A percentile compares a stretch with the other conserved stretches of the same genome.
These are phyloP conservation scores for Aspergillus haitiensis DNA, from an alignment of 495 filamentous ascomycete genomes.

Conservation along the genomic window DNA sequence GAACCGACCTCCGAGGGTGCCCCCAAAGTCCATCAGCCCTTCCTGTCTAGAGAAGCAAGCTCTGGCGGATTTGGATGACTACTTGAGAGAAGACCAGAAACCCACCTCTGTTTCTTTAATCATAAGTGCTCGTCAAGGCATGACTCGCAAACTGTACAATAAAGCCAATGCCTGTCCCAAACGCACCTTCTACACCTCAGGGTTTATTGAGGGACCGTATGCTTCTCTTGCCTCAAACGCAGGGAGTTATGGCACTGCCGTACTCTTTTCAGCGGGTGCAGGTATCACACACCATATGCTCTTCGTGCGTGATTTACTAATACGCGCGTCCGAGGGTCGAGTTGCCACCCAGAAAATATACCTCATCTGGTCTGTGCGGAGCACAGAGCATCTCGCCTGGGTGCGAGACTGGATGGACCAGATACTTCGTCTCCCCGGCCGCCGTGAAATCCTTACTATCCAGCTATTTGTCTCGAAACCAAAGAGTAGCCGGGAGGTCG, in stretches of 20 bases:
- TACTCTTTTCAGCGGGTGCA: conserved; percentile 84
- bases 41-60: conserved; percentile 46
- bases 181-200: conserved; percentile 58
- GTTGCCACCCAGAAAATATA: conserved; percentile 78
- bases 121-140: conserved; percentile 74
- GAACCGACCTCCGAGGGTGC: neutral
- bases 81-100: conserved; percentile 25
- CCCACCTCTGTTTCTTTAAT: conserved; percentile 72
- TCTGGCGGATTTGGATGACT: conserved; percentile 30
- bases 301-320: conserved; percentile 71
- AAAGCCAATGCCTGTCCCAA: conserved; percentile 61
- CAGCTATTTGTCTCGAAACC: conserved; percentile 90
- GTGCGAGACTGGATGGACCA: conserved; percentile 94
- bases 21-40: conserved; percentile 15
- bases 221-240: conserved; percentile 63
- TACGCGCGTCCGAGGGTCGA: conserved; percentile 64
- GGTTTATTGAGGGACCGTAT: conserved; percentile 82
- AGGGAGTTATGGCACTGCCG: conserved; percentile 78
- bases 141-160: conserved; percentile 75
- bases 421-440: conserved; percentile 78
- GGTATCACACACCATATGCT: conserved; percentile 88
- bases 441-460: conserved; percentile 79
- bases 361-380: conserved; percentile 88
- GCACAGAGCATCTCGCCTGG: conserved; percentile 87
- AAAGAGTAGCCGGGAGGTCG: conserved; percentile 73